Evolutionary conservation across 208 protist genomes (phyloP), one percentile per base, ranked within the genome.

Genomic region (Trypanosoma cruzi): DNA sequence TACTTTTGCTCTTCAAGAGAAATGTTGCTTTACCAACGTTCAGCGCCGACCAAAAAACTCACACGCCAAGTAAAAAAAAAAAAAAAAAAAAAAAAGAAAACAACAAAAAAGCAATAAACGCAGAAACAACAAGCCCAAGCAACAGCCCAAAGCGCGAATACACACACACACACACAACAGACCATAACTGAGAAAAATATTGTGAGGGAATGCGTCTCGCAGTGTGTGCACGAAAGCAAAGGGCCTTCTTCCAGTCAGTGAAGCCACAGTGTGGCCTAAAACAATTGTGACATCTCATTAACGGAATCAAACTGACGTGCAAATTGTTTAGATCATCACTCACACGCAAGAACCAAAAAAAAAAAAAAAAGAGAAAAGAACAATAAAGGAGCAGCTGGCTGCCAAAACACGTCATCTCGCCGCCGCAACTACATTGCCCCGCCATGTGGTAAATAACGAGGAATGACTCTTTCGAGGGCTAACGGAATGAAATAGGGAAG

Each of bases 261-360:
- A 3, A 55, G 37, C 69, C 28, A 64, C 22, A 34, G 61, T 22
- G 36, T 65, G 40, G 61, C 44, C 5, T 4, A n/a, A 56, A 56
- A 26, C 70, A 75, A 69, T 69, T 48, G 31, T 64, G 24, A 58
- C 37, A 36, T 69, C 7, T 63, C 63, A 69, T 69, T 40, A 34
- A 36, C 24, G 49, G 20, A 42, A 4, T 75, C 70, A 69, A 75
- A 75, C 70, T 75, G 70, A 75, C 70, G 70, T 75, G 70, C 70
- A 75, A 75, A 74, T 68, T 75, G 60, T 68, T 53, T 53, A 5
- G 44, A 26, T 57, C 70, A 75, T 75, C 70, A 75, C n/a, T 49
- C n/a, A 54, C 18, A 44, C 3, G 32, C 4, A 59, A 24, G 6
- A 16, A 49, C 4, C n/a, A 46, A n/a, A 28, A 49, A 50, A 36